Percentiles rank a stretch among this genome's conserved stretches.
These are phyloP conservation scores for Vigna mungo DNA, from an alignment of 306 rosid genomes.

Conservation along the genomic window DNA sequence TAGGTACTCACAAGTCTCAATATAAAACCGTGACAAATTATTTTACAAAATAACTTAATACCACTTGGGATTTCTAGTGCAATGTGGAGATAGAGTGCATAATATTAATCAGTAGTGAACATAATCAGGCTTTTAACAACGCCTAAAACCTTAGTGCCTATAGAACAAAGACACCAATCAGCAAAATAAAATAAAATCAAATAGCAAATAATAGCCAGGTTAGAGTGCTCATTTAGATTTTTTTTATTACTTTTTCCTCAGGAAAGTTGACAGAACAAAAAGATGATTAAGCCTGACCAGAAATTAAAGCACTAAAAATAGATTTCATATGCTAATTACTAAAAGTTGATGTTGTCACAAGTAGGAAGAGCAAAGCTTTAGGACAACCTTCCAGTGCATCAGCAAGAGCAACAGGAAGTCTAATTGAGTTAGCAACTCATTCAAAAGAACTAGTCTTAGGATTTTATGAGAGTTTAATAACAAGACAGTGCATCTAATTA, in stretches of 20 bases:
- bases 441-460: not conserved
- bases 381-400: not conserved
- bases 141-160: not conserved
- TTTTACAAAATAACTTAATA: slow-evolving; percentile 18
- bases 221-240: not conserved
- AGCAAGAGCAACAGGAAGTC: no score
- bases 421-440: slow-evolving; percentile 5
- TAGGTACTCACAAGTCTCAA: slow-evolving; percentile 7
- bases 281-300: not conserved
- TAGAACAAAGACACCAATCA: slow-evolving; percentile 4
- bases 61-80: slow-evolving; percentile 4
- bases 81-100: not conserved
- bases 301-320: slow-evolving; percentile 10
- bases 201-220: slow-evolving; percentile 1
- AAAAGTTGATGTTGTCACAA: slow-evolving; percentile 12
- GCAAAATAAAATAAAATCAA: not conserved
- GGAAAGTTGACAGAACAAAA: slow-evolving; percentile 18
- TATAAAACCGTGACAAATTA: slow-evolving; percentile 19
- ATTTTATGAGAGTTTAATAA: slow-evolving; percentile 10
- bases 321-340: not conserved
- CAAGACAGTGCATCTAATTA: slow-evolving; percentile 22
- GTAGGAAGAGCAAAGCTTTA: slow-evolving; percentile 1
- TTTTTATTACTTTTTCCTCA: not conserved
- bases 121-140: slow-evolving; percentile 8
- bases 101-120: not conserved